These are phyloP conservation scores for Vigna unguiculata DNA, from an alignment of 306 rosid species.

Conservation along the genomic window DNA sequence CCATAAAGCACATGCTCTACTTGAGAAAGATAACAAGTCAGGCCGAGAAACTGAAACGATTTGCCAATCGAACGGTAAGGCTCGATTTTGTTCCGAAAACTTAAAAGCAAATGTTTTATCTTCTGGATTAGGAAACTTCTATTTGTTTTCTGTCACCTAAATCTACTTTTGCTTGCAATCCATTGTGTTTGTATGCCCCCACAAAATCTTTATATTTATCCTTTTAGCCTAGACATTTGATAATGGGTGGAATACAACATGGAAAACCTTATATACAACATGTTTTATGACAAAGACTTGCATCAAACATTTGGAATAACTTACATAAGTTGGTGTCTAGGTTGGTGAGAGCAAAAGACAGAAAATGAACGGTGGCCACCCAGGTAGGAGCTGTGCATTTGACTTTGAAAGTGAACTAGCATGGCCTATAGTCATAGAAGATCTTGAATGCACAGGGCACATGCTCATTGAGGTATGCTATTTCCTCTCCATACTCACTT, in stretches of 20 bases:
- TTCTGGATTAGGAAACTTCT: background rate
- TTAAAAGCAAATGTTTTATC: background rate
- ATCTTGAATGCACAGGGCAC: conserved; percentile 76
- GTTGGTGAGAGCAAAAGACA: conserved; percentile 49
- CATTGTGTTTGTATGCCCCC: background rate
- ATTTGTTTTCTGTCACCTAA: background rate
- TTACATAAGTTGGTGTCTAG: conserved; percentile 47
- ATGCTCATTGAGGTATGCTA: conserved; percentile 78
- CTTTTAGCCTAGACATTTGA: background rate
- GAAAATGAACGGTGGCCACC: conserved; percentile 38
- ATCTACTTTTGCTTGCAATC: background rate
- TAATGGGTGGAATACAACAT: background rate
- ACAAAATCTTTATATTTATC: background rate
- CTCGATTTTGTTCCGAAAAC: background rate
- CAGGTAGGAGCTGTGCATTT: conserved; percentile 78
- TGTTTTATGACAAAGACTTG: too few relatives aligned
- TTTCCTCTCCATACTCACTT: background rate
- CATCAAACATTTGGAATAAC: too few relatives aligned
- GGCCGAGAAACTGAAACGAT: conserved; percentile 70
- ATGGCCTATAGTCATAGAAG: conserved; percentile 88
- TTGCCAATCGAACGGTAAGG: conserved; percentile 58
- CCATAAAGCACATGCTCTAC: conserved; percentile 81
- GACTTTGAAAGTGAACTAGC: conserved; percentile 62
- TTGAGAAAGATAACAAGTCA: conserved; percentile 66
- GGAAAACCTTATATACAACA: background rate